phyloP scores from a whole-genome alignment of 179 eudicot genomes.

The Beta corolliflora region DNA sequence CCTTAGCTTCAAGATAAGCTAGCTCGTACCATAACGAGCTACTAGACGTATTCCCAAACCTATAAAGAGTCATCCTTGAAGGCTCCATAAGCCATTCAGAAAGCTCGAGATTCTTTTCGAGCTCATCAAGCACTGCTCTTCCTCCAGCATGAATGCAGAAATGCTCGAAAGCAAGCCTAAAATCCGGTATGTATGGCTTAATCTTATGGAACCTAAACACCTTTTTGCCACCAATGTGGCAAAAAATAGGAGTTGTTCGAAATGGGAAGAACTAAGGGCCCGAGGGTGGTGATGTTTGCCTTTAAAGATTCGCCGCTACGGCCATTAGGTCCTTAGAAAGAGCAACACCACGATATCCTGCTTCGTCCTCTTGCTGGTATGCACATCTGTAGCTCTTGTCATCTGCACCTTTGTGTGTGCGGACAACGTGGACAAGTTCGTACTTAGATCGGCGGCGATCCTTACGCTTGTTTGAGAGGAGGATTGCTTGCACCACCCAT shows the following conservation, averaged over 20 bases:
- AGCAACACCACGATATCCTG: slow-evolving; percentile 21
- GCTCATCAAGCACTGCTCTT: slow-evolving; percentile 34
- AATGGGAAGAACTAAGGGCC: slow-evolving; percentile 35
- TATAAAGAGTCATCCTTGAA: slow-evolving; percentile 40
- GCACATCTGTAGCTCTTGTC: slow-evolving; percentile 31
- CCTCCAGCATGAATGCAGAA: slow-evolving; percentile 43
- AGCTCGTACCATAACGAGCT: slow-evolving; percentile 41
- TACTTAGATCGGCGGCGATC: slow-evolving; percentile 36
- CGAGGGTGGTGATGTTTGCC: slow-evolving; percentile 36
- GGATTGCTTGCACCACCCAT: slow-evolving; percentile 44
- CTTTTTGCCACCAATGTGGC: slow-evolving; percentile 21
- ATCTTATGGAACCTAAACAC: slow-evolving; percentile 20
- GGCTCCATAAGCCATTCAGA: slow-evolving; percentile 36
- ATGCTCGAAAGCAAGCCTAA: slow-evolving; percentile 39
- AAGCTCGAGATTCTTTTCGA: slow-evolving; percentile 33
- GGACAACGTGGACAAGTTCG: slow-evolving; percentile 34
- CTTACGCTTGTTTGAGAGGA: slow-evolving; percentile 24
- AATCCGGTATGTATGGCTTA: slow-evolving; percentile 35
- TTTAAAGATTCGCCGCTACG: slow-evolving; percentile 40
- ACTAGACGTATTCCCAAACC: slow-evolving; percentile 41
- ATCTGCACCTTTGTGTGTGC: slow-evolving; percentile 37
- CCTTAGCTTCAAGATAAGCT: slow-evolving; percentile 40
- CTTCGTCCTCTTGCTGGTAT: slow-evolving; percentile 36
- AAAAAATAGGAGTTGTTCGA: slow-evolving; percentile 34
- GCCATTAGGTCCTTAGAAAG: slow-evolving; percentile 38